phyloP scores from a whole-genome alignment of 106 monocot species.

The Dioscorea alata region DNA sequence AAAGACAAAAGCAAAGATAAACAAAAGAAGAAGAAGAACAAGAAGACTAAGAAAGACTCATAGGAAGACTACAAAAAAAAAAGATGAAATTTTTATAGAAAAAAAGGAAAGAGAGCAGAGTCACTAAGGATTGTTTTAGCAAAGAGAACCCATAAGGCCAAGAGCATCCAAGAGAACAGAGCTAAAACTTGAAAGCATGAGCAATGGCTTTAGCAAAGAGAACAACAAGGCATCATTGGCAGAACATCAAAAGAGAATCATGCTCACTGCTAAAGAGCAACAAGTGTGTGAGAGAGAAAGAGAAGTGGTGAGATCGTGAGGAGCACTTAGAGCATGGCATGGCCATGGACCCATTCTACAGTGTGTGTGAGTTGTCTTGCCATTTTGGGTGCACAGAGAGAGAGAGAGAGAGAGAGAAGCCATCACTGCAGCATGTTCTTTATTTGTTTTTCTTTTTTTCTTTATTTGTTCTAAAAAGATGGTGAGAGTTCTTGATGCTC shows the following conservation, averaged over 20 bases:
- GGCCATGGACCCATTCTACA: neutral
- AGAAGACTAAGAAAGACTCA: neutral
- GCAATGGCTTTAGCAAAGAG: neutral
- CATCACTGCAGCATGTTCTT: too few relatives aligned
- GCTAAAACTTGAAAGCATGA: neutral
- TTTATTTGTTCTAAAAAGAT: too few relatives aligned
- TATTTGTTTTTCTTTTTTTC: too few relatives aligned
- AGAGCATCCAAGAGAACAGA: neutral
- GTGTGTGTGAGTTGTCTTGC: neutral
- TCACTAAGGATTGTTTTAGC: neutral
- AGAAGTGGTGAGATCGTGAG: conserved; percentile 4
- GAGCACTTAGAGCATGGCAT: neutral
- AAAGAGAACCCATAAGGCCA: too few relatives aligned
- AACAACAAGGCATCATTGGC: neutral
- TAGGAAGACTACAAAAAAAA: neutral
- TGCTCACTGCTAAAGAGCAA: neutral
- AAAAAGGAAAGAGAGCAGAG: too few relatives aligned
- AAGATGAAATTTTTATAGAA: neutral
- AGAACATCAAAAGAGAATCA: neutral
- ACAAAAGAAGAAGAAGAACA: neutral
- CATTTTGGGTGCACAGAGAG: neutral
- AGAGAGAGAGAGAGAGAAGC: neutral
- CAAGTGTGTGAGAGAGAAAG: neutral
- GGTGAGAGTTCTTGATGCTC: too few relatives aligned
- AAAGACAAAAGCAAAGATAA: neutral